phyloP scores from a whole-genome alignment of 257 asterid species.

The Agastache rugosa region DNA sequence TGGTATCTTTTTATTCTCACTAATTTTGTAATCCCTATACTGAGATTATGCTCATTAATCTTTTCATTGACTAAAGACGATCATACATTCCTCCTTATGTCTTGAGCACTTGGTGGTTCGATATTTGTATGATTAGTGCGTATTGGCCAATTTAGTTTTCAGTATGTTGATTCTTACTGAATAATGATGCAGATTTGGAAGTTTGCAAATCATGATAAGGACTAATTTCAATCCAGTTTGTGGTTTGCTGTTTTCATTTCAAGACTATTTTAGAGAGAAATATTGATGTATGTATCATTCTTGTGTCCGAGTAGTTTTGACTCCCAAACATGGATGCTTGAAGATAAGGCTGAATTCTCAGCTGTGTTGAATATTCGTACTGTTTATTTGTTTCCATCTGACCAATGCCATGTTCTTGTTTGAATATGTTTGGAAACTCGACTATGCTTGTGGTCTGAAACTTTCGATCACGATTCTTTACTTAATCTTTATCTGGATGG shows the following conservation, averaged over 20 bases:
- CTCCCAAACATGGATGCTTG: constrained; percentile 13
- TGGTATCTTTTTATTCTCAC: constrained; percentile 1
- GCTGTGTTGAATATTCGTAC: background rate
- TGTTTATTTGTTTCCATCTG: background rate
- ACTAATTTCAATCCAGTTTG: constrained; percentile 29
- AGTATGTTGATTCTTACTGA: background rate
- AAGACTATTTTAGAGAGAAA: constrained; percentile 8
- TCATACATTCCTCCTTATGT: background rate
- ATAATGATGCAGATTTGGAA: constrained; percentile 40
- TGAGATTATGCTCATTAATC: background rate
- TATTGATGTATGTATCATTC: constrained; percentile 17
- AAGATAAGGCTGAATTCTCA: background rate
- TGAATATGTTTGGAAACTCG: background rate
- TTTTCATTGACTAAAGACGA: too few relatives aligned
- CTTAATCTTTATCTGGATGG: background rate
- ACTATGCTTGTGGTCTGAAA: background rate
- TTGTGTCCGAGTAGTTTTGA: constrained; percentile 16
- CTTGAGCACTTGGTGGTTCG: background rate
- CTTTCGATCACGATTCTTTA: background rate
- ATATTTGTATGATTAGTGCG: background rate
- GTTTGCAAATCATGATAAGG: constrained; percentile 10
- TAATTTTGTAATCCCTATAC: background rate
- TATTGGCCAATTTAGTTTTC: background rate
- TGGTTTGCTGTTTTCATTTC: constrained; percentile 25
- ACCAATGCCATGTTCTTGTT: background rate